Evolutionary conservation across 352 stramenopile species (phyloP).

Genomic region (Pythium dissotocum): DNA sequence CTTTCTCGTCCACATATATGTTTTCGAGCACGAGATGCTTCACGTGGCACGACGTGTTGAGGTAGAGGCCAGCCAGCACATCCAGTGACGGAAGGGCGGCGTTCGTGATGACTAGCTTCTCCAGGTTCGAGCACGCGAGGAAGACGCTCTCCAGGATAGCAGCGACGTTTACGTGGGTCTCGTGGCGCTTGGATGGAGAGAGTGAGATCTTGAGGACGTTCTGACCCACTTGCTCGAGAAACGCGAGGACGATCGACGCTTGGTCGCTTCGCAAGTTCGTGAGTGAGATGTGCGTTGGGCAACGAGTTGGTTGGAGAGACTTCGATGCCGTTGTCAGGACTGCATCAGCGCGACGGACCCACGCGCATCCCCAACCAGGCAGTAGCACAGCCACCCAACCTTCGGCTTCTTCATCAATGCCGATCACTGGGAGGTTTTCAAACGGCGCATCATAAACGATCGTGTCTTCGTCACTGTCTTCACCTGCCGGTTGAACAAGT

Average conservation of each 20-base stretch:
- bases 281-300: neutral
- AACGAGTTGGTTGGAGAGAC: no score
- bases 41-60: neutral
- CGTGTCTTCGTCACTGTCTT: neutral
- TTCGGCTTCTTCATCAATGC: neutral
- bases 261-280: neutral
- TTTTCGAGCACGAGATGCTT: neutral
- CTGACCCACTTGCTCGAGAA: neutral
- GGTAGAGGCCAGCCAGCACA: neutral
- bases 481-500: neutral
- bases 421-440: neutral
- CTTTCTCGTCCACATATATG: neutral
- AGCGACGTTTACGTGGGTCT: neutral
- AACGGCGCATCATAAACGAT: neutral
- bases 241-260: neutral
- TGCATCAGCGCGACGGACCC: neutral
- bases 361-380: neutral
- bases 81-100: neutral
- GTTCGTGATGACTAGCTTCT: neutral
- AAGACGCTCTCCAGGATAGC: neutral
- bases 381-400: neutral
- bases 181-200: neutral
- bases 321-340: neutral
- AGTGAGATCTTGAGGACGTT: neutral
- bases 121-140: neutral